Percentiles rank a stretch among this genome's conserved stretches.
Conservation (phyloP, 2,329 filamentous ascomycete genomes). For the Phialophora macrospora region DNA sequence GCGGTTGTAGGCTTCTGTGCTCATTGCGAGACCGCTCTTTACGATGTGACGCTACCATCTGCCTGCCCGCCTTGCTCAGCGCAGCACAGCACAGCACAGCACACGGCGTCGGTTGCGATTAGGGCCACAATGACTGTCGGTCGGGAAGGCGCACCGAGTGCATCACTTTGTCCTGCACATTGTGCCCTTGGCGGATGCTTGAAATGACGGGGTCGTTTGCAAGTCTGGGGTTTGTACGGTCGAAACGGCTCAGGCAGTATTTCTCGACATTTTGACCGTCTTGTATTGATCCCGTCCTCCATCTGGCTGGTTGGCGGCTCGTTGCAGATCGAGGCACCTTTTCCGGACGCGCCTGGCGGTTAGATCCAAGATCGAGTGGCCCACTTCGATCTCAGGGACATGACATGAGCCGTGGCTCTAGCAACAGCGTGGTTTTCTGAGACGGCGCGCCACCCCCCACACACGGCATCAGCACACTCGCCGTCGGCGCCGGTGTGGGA, state of each 20-base stretch:
- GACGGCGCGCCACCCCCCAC: too few relatives aligned
- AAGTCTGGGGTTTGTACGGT: not conserved
- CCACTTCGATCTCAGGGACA: not conserved
- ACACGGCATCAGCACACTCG: not conserved
- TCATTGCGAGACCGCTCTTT: not conserved
- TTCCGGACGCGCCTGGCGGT: not conserved
- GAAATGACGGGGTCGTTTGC: not conserved
- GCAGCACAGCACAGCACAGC: not conserved
- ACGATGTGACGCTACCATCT: not conserved
- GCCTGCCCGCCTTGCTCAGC: not conserved
- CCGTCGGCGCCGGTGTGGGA: not conserved
- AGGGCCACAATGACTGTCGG: not conserved
- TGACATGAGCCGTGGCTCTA: not conserved
- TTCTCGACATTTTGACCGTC: not conserved
- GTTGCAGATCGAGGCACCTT: not conserved
- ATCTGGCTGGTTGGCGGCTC: not conserved
- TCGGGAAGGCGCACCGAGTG: not conserved
- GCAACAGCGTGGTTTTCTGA: not conserved
- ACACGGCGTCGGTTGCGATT: not conserved
- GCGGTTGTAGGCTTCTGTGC: not conserved
- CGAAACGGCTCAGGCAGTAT: not conserved
- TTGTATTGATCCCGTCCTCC: not conserved
- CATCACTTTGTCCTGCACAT: not conserved
- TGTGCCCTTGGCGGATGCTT: not conserved
- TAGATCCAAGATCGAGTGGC: not conserved